Base-by-base conservation (phyloP, 2,329 filamentous ascomycete species). In the Cladorrhinum sp. region DNA sequence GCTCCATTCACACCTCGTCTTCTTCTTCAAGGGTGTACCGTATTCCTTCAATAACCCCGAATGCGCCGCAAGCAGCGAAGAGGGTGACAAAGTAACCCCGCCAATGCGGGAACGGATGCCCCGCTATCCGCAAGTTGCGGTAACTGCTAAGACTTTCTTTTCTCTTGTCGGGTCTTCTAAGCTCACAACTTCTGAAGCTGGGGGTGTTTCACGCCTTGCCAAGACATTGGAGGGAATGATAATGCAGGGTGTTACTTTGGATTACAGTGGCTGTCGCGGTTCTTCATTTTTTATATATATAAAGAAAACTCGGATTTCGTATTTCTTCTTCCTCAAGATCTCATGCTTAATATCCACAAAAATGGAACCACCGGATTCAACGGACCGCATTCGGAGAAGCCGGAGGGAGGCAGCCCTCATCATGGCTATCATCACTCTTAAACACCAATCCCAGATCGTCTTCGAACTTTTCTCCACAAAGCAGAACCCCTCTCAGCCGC, bases 1-100 rank as follows among this genome's bases (percentile, higher is more conserved):
- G 32, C 41, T 56, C 32, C 24, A 24, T 58, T 58, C 24, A 38
- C 38, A 45, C 22, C 36, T 41, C 29, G 23, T 50, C 25, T n/a
- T 41, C 55, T 41, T 57, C 38, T 29, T 25, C 25, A 27, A 32
- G 23, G 50, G 16, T 51, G 4, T 3, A 41, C 41, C 7, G n/a
- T 32, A 23, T 22, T n/a, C 29, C 50, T 18, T 27, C 20, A 6
- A 12, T 29, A 50, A 50, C 36, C 41, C 53, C 53, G 53, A 36
- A 49, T 45, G 53, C 53, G 38, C 53, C 53, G 38, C 36, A 48
- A 48, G 38, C 36, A 48, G 53, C 53, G 13, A 55, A 25, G 25
- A 25, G 22, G 20, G n/a, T n/a, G n/a, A n/a, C n/a, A n/a, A n/a
- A n/a, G n/a, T n/a, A 50, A 50, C 45, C 50, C 27, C 50, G 25